Evolutionary conservation across 1,284 basidiomycete species (phyloP), one percentile per base, ranked within the genome.

Genomic region (Ganoderma leucocontextum): DNA sequence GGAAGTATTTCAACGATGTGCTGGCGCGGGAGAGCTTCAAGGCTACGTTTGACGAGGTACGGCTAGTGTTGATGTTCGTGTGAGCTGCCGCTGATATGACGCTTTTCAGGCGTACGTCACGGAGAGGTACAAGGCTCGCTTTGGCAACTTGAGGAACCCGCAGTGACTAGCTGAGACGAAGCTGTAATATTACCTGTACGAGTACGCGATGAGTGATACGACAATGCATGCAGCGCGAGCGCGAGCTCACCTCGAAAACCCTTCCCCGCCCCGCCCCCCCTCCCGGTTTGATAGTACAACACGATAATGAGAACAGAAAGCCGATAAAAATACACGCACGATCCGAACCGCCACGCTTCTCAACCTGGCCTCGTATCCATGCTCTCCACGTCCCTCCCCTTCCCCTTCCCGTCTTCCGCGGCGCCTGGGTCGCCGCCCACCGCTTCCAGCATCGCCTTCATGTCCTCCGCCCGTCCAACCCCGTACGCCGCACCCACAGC

Each of bases 1-100:
- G 64, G 17, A 71, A 73, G 61, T 83, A 83, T 66, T 64, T 65
- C 7, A 68, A 70, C 25, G 76, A 74, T 5, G 25, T 82, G 35
- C 68, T 77, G 61, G 75, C 74, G 9, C 77, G 80, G 60, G 71
- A 72, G 36, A 81, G 77, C 63, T 71, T 77, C 63, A 74, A 75
- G 63, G 65, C 69, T 8, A 81, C 80, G 2, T 81, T 79, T 52
- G 70, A 80, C 59, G 69, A 72, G 76, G 80, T 80, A 55, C 36
- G 58, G 2, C 0, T 10, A 4, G 13, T 3, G 77, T 29, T 33
- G 25, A 5, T 17, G 25, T 38, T 8, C 13, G 13, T 38, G 36
- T 38, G 44, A 2, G 25, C n/a, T 41, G 62, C 10, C 1, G 39
- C 38, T 66, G 41, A 59, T 29, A 29, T 39, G 38, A 15, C 3